Conservation (phyloP, 805 yeast genomes). For the Cyberlindnera euphorbiiphila region DNA sequence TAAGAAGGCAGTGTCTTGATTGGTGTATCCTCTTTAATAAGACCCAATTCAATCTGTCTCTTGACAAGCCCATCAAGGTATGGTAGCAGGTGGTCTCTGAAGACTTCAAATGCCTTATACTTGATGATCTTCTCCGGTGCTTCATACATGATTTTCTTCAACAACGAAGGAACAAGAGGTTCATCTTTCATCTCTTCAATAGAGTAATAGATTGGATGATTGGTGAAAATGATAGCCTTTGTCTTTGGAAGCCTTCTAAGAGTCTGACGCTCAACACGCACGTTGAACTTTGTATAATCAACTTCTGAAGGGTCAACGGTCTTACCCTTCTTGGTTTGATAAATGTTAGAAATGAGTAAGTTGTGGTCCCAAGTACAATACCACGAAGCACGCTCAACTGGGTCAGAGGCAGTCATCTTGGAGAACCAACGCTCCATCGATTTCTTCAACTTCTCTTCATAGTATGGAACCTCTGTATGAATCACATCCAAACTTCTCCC, state of each 20-base stretch:
- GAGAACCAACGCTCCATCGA: constrained; percentile 75
- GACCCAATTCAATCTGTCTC: constrained; percentile 53
- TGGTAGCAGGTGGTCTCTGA: constrained; percentile 55
- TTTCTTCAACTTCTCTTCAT: constrained; percentile 56
- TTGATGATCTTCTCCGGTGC: constrained; percentile 63
- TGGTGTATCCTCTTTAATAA: constrained; percentile 53
- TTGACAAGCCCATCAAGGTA: constrained; percentile 55
- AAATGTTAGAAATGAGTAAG: constrained; percentile 51
- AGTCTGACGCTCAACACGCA: constrained; percentile 72
- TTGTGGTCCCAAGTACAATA: constrained; percentile 72
- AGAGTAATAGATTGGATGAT: constrained; percentile 74
- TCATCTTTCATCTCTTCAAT: constrained; percentile 81
- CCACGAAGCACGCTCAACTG: constrained; percentile 76
- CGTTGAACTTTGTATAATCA: constrained; percentile 51
- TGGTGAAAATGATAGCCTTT: constrained; percentile 64
- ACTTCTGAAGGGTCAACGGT: constrained; percentile 42
- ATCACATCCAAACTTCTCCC: constrained; percentile 62
- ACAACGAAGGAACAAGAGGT: constrained; percentile 65
- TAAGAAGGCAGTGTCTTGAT: constrained; percentile 54
- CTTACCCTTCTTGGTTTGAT: constrained; percentile 44
- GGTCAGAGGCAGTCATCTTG: constrained; percentile 53
- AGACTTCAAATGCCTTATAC: constrained; percentile 57
- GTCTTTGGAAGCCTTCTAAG: constrained; percentile 63
- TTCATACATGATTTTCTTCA: constrained; percentile 58
- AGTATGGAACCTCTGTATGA: constrained; percentile 68